Percentiles rank a stretch among this genome's conserved stretches.
phyloP scores from a whole-genome alignment of 2,329 filamentous ascomycete species.

The Penicillium sclerotigenum region DNA sequence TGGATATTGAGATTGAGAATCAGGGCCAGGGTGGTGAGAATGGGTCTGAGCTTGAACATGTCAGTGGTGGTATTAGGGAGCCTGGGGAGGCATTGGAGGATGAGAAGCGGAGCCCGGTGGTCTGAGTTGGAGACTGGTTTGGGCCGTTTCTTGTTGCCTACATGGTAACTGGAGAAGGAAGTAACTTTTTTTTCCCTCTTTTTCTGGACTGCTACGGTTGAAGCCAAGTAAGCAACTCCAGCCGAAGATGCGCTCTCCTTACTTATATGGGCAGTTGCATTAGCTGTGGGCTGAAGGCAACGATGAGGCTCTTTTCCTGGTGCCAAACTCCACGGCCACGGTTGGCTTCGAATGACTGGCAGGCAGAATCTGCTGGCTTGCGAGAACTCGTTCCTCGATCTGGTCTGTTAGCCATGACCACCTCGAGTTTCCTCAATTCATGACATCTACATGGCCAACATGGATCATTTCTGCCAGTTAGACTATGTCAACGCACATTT shows the following conservation, averaged over 20 bases:
- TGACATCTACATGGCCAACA: not conserved
- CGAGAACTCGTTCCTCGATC: not conserved
- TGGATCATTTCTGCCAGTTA: not conserved
- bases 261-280: not conserved
- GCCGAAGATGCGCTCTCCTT: not conserved
- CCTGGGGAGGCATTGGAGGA: not conserved
- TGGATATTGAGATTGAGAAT: not conserved
- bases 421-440: not conserved
- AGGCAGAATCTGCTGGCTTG: not conserved
- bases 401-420: not conserved
- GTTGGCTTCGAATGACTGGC: not conserved
- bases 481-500: not conserved
- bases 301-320: not conserved
- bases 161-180: not conserved
- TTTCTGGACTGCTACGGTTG: not conserved
- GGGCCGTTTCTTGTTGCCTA: not conserved
- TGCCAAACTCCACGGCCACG: not conserved
- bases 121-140: not conserved
- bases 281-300: not conserved
- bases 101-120: not conserved
- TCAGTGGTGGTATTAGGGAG: not conserved
- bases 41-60: not conserved
- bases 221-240: not conserved
- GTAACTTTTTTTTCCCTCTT: no score
- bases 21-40: no score